Evolutionary conservation across 1,139 yeast species (phyloP).

Genomic region (Geotrichum australiense): DNA sequence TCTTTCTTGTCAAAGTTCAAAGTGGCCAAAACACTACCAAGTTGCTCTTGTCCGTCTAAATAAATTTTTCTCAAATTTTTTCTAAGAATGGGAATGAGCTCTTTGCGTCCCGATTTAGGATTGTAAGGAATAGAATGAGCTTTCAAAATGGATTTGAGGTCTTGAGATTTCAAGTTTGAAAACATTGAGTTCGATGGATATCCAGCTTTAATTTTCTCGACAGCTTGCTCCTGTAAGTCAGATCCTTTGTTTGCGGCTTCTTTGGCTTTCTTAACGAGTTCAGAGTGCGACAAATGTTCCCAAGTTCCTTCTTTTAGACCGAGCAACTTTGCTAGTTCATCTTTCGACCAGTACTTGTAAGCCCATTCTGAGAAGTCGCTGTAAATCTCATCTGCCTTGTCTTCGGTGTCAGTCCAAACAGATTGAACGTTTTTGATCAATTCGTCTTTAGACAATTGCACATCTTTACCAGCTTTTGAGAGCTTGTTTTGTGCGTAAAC

Average conservation of each 20-base stretch:
- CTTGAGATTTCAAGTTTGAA: constrained; percentile 6
- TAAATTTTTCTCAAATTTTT: constrained; percentile 11
- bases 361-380: constrained; percentile 40
- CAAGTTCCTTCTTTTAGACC: constrained; percentile 30
- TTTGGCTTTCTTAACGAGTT: constrained; percentile 27
- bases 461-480: neutral
- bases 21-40: neutral
- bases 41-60: constrained; percentile 8
- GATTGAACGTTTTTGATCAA: constrained; percentile 46
- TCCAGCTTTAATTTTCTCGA: constrained; percentile 22
- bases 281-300: constrained; percentile 38
- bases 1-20: constrained; percentile 11
- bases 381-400: constrained; percentile 41
- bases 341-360: constrained; percentile 37
- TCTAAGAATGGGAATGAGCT: constrained; percentile 9
- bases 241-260: constrained; percentile 30
- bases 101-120: constrained; percentile 2
- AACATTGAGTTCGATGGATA: constrained; percentile 10
- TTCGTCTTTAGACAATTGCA: constrained; percentile 30
- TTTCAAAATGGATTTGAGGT: constrained; percentile 6
- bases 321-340: constrained; percentile 32
- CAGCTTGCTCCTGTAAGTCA: constrained; percentile 36
- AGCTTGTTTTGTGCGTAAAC: constrained; percentile 7
- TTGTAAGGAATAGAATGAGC: constrained; percentile 6
- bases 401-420: constrained; percentile 37